Evolutionary conservation across 139 green algal genomes (phyloP).

Genomic region (Deuterostichococcus epilithicus): DNA sequence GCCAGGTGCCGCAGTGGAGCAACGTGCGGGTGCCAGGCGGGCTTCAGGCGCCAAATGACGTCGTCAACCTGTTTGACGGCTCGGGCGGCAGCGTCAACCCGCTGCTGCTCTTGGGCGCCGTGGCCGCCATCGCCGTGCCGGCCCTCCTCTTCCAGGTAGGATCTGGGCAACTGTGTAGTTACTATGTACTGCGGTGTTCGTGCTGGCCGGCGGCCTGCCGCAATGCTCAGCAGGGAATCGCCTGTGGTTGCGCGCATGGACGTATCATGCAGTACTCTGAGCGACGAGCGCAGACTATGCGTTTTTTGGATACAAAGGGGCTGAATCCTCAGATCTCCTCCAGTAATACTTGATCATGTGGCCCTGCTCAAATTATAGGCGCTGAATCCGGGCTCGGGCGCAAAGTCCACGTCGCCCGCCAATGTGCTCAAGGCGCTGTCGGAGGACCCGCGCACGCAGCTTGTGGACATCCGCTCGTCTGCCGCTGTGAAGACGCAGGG

Average conservation of each 20-base stretch:
- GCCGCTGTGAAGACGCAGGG: not conserved
- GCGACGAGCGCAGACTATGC: no score
- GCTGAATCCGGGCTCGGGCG: not conserved
- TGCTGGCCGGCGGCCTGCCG: no score
- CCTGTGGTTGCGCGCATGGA: no score
- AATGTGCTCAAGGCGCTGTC: not conserved
- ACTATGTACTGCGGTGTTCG: no score
- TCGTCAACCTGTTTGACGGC: not conserved
- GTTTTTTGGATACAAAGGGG: no score
- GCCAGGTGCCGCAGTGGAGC: not conserved
- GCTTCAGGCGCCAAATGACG: not conserved
- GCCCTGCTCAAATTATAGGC: no score
- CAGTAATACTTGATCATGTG: no score
- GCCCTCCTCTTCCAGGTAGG: not conserved
- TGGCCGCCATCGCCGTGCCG: not conserved
- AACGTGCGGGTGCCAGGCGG: not conserved
- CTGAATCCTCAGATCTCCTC: no score
- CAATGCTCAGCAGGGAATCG: no score
- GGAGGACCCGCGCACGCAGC: not conserved
- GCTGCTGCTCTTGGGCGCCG: not conserved
- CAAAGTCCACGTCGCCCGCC: not conserved
- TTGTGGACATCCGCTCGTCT: not conserved
- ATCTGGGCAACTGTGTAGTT: not conserved
- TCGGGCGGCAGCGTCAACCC: not conserved
- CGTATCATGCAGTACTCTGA: no score